These are phyloP conservation scores for Botryobasidium botryosum DNA, from an alignment of 768 basidiomycete species.

Conservation along the genomic window DNA sequence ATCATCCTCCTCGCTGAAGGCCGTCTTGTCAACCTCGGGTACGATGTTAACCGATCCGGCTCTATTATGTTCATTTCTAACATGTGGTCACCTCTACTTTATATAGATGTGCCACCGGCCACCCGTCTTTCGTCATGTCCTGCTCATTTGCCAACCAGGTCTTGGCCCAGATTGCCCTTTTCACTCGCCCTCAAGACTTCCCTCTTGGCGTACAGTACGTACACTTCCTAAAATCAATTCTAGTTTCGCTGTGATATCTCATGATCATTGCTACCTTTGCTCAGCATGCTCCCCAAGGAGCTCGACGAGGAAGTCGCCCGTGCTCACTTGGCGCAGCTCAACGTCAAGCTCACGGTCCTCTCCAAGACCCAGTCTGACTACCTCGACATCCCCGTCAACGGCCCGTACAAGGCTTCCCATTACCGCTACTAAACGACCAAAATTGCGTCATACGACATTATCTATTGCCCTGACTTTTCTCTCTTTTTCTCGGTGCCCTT, in stretches of 20 bases:
- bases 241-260: background rate
- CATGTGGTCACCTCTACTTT: background rate
- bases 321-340: conserved; percentile 79
- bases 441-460: background rate
- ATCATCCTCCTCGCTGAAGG: conserved; percentile 96
- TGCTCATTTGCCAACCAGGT: conserved; percentile 99
- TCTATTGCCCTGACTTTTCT: background rate
- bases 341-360: conserved; percentile 82
- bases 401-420: conserved; percentile 61
- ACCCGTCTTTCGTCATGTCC: conserved; percentile 99
- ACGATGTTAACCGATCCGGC: too few relatives aligned
- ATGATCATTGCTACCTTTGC: background rate
- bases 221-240: background rate
- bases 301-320: conserved; percentile 99
- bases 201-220: conserved; percentile 74
- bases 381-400: conserved; percentile 74
- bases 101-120: conserved; percentile 80
- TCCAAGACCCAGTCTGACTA: conserved; percentile 63
- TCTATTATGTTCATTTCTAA: background rate
- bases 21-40: conserved; percentile 97
- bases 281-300: conserved; percentile 81
- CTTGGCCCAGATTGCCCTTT: conserved; percentile 94
- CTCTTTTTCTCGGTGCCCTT: background rate
- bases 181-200: conserved; percentile 85
- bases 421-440: conserved; percentile 39